Evolutionary conservation across 1,139 yeast genomes (phyloP), one percentile per base, ranked within the genome.

Genomic region (Blastobotrys illinoisensis): DNA sequence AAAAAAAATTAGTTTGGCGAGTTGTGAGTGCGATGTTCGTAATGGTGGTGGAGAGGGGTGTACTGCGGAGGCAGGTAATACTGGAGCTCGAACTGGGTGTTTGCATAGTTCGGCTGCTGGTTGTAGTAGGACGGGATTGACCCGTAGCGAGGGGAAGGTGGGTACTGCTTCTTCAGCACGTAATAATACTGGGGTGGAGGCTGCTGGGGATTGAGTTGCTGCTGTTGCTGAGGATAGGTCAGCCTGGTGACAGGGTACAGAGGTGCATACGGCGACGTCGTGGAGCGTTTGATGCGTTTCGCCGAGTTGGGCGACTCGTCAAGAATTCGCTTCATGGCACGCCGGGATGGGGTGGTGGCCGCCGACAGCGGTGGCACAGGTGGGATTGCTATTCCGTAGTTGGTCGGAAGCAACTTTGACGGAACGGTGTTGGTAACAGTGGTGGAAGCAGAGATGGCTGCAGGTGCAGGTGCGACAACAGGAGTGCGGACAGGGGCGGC

Each of bases 71-170:
- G 60, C 16, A 52, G 46, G 46, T 58, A 57, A 28, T 58, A 60
- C 54, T 58, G 56, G 36, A 59, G 56, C 51, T 59, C 62, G 23
- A 58, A 59, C 51, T 58, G 60, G 46, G 40, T 32, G 40, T 44
- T 44, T 44, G 46, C 46, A 21, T 54, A 56, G 40, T 9, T 53
- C 45, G 24, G 43, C 40, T 1, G 54, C 20, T 14, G 48, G 40
- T 32, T 32, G 20, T 46, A 21, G 20, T 49, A 48, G 9, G 56
- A 51, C 20, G 55, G 60, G 47, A 55, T 53, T 44, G 50, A 54
- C 36, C 61, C 61, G 48, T 55, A 47, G 23, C 47, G 56, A 9
- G 56, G 53, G 21, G 56, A 50, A 13, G 46, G 49, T 9, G 44
- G 44, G 16, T 51, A 48, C 26, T 47, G 45, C 50, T 51, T 47